These are phyloP conservation scores for Ramicandelaber brevisporus DNA, from an alignment of 192 early-diverging fungal genomes.

Conservation along the genomic window DNA sequence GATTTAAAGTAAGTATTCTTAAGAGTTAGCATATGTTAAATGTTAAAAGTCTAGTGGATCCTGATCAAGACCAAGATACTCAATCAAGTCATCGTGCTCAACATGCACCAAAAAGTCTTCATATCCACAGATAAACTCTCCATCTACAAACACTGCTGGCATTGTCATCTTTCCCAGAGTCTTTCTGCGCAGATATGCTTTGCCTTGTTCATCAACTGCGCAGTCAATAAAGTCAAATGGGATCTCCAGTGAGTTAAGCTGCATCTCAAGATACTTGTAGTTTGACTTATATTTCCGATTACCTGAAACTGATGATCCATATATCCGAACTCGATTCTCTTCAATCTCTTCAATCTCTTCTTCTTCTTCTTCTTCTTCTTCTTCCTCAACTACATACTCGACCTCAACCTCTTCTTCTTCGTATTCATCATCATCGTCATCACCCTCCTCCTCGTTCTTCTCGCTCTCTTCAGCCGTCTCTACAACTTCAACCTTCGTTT, in stretches of 20 bases:
- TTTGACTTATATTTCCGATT: slow-evolving; percentile 18
- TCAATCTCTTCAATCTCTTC: background rate
- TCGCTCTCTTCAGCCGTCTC: background rate
- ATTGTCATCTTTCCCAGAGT: slow-evolving; percentile 16
- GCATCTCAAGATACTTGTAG: slow-evolving; percentile 13
- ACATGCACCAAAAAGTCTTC: slow-evolving; percentile 19
- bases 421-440: background rate
- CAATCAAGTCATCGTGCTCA: slow-evolving; percentile 16
- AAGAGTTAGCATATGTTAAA: too few relatives aligned
- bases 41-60: slow-evolving; percentile 14
- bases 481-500: slow-evolving; percentile 5
- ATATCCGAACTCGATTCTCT: slow-evolving; percentile 11
- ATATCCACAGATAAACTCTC: slow-evolving; percentile 17
- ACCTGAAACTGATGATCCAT: slow-evolving; percentile 17
- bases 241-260: slow-evolving; percentile 17
- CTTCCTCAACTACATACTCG: background rate
- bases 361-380: background rate
- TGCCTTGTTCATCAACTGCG: slow-evolving; percentile 19
- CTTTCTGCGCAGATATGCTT: slow-evolving; percentile 20
- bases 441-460: slow-evolving; percentile 2
- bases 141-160: slow-evolving; percentile 21
- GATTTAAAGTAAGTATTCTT: too few relatives aligned
- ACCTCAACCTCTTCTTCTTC: background rate
- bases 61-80: slow-evolving; percentile 19
- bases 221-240: slow-evolving; percentile 23